Evolutionary conservation across 768 basidiomycete species (phyloP).

Genomic region (Lactifluus subvellereus): DNA sequence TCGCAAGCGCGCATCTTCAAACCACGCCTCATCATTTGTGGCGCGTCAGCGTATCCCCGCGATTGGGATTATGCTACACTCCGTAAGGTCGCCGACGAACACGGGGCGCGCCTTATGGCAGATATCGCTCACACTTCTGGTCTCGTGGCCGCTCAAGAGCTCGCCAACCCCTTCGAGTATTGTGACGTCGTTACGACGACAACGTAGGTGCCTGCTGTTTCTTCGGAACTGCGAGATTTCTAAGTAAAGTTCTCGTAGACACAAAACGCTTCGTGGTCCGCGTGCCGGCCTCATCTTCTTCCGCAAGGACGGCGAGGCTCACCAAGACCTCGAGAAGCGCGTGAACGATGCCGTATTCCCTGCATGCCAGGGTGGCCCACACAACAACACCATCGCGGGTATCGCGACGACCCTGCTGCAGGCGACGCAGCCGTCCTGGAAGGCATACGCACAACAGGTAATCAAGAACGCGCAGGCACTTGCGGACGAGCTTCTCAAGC

Average conservation of each 20-base stretch:
- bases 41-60: slow-evolving; percentile 96
- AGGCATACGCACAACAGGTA: slow-evolving; percentile 91
- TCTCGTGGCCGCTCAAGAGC: slow-evolving; percentile 85
- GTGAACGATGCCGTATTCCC: slow-evolving; percentile 99
- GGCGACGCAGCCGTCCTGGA: slow-evolving; percentile 84
- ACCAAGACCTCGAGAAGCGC: slow-evolving; percentile 88
- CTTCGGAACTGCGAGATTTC: not conserved
- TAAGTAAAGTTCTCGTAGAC: slow-evolving; percentile 39
- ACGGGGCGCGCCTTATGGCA: slow-evolving; percentile 90
- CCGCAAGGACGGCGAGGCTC: slow-evolving; percentile 80
- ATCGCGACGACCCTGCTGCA: slow-evolving; percentile 91
- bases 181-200: slow-evolving; percentile 99
- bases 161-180: slow-evolving; percentile 88
- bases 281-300: slow-evolving; percentile 99
- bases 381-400: slow-evolving; percentile 98
- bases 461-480: slow-evolving; percentile 82
- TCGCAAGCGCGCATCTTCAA: slow-evolving; percentile 93
- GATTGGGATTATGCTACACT: slow-evolving; percentile 94
- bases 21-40: slow-evolving; percentile 91
- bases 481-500: slow-evolving; percentile 58
- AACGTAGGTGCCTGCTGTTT: slow-evolving; percentile 48
- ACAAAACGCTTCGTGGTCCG: slow-evolving; percentile 98
- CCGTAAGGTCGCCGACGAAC: slow-evolving; percentile 73
- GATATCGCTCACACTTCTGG: slow-evolving; percentile 98
- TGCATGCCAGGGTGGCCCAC: slow-evolving; percentile 98